A percentile compares a stretch with the other conserved stretches of the same genome.
Conservation (phyloP, 345 rosid species). For the Orychophragmus violaceus region DNA sequence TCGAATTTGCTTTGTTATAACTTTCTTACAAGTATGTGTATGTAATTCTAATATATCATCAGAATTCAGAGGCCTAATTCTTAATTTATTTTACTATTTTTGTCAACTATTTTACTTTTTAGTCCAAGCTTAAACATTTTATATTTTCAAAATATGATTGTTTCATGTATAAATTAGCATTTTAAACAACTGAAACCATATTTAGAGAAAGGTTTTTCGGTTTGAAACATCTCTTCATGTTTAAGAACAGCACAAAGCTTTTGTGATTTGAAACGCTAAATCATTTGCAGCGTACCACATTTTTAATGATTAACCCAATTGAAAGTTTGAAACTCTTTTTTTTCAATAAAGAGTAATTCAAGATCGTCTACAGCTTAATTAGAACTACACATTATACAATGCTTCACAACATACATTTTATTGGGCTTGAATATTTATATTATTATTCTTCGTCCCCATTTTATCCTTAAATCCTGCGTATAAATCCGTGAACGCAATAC, state of each 20-base stretch:
- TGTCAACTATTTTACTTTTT: not conserved
- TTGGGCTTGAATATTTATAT: not conserved
- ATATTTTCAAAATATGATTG: not conserved
- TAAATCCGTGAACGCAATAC: conserved; percentile 18
- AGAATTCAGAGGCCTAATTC: not conserved
- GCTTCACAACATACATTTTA: not conserved
- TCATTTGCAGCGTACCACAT: not conserved
- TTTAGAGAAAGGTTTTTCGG: not conserved
- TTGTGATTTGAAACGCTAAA: not conserved
- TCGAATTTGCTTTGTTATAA: not conserved
- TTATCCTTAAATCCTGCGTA: conserved; percentile 27
- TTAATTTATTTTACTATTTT: not conserved
- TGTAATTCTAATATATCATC: not conserved
- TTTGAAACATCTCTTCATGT: not conserved
- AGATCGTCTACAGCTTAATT: not conserved
- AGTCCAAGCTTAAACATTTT: not conserved
- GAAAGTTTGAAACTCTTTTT: not conserved
- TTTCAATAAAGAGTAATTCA: not conserved
- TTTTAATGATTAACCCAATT: not conserved
- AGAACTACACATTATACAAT: not conserved
- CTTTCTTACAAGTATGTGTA: not conserved
- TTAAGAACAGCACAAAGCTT: not conserved
- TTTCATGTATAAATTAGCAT: not conserved
- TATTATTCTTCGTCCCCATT: not conserved
- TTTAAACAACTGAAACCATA: not conserved